Base-by-base conservation (phyloP, 2,329 filamentous ascomycete species). In the Paecilomyces variotii region DNA sequence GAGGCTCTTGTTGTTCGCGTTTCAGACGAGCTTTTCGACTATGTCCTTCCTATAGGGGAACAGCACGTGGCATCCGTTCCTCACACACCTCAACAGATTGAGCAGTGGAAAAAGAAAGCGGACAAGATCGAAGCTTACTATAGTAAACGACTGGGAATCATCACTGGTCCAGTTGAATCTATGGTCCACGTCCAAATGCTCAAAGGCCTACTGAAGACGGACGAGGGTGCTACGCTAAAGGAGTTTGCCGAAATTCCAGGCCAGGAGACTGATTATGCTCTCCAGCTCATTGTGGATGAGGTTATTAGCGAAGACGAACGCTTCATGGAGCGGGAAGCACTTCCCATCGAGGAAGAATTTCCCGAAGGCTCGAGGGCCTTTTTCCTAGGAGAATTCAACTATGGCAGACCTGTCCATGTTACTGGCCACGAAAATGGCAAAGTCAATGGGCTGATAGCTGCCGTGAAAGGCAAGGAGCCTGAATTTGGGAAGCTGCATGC, bases 111-210 rank as follows among this genome's bases (percentile, higher is more conserved):
- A 68, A 93, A 86, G 76, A 96, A 94, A 71, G 85, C 94, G 1
- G 84, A 87, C 39, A 86, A 86, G 59, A 90, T 97, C 60, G 93
- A 97, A 73, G 87, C 83, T 56, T 87, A 84, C 69, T 97, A 99
- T 76, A 93, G 89, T 76, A 96, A 94, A 76, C 86, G 92, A 53
- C 82, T 99, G 55, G 95, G 90, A 53, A 91, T 95, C 70, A 83
- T 92, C 55, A 91, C 92, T 62, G 91, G 93, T 50, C 79, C 86
- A 25, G 90, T 97, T 4, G 93, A 99, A 69, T 90, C 91, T 26
- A 80, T 97, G 65, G 85, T 97, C 30, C 89, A 96, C 63, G 91
- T 99, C 39, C 89, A 97, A 65, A 94, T 96, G 83, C 84, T 99
- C 57, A 96, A 90, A 73, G 94, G 95, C 25, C 80, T 99, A 62